These are phyloP conservation scores for Mucor sp. DNA, from an alignment of 371 early-diverging fungal genomes.

Conservation along the genomic window DNA sequence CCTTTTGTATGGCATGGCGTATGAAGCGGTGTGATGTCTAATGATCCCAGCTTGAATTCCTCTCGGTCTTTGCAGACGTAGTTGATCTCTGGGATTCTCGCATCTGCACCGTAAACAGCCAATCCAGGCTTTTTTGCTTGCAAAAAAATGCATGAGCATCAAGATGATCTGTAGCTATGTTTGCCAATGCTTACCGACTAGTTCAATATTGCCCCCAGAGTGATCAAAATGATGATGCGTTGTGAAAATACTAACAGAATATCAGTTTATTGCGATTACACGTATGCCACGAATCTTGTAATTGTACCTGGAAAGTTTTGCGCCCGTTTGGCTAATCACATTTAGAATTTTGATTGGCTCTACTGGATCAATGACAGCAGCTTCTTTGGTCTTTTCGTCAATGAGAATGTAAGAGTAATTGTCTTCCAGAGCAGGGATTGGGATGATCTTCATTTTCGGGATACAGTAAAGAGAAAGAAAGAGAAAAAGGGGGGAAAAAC, in stretches of 20 bases:
- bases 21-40: conserved; percentile 66
- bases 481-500: not conserved
- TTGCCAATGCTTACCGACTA: conserved; percentile 26
- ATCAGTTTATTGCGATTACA: not conserved
- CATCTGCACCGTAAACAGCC: conserved; percentile 85
- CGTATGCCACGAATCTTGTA: not conserved
- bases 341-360: conserved; percentile 58
- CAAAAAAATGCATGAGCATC: conserved; percentile 79
- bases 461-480: not conserved
- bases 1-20: conserved; percentile 93
- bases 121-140: conserved; percentile 66
- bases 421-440: conserved; percentile 57
- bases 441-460: conserved; percentile 33
- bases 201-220: conserved; percentile 73
- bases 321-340: conserved; percentile 44
- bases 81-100: conserved; percentile 84
- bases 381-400: conserved; percentile 66
- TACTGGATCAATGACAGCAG: conserved; percentile 63
- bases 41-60: conserved; percentile 73
- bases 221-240: conserved; percentile 73
- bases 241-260: conserved; percentile 1
- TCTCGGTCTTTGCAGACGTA: conserved; percentile 75
- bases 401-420: conserved; percentile 84
- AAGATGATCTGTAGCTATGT: conserved; percentile 38
- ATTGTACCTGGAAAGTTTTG: conserved; percentile 49